Conservation (phyloP, 2,329 filamentous ascomycete genomes). For the Aspergillus flavus region DNA sequence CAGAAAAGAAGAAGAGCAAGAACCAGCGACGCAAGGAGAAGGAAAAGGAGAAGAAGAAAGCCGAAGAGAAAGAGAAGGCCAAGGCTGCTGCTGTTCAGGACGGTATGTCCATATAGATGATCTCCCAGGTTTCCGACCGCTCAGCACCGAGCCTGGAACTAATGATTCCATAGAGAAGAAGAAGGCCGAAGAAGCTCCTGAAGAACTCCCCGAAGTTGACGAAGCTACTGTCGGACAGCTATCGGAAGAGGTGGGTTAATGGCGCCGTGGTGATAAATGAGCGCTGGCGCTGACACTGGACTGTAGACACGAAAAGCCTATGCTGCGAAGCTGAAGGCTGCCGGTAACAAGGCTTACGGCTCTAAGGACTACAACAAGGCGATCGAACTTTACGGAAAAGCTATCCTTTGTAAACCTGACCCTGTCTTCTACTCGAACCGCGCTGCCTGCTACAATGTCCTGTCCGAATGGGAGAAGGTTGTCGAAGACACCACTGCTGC, state of each 20-base stretch:
- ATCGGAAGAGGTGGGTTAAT: constrained; percentile 47
- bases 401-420: constrained; percentile 94
- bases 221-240: constrained; percentile 51
- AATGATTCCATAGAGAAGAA: constrained; percentile 31
- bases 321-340: constrained; percentile 88
- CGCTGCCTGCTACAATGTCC: constrained; percentile 93
- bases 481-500: constrained; percentile 96
- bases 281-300: constrained; percentile 13
- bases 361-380: constrained; percentile 91
- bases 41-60: constrained; percentile 51
- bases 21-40: constrained; percentile 83
- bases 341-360: constrained; percentile 94
- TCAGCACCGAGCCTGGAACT: constrained; percentile 27
- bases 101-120: constrained; percentile 32
- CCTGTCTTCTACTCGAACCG: constrained; percentile 99
- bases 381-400: constrained; percentile 93
- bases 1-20: constrained; percentile 74
- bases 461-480: constrained; percentile 91
- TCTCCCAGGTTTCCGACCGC: constrained; percentile 39
- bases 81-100: constrained; percentile 49
- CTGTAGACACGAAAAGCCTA: constrained; percentile 77
- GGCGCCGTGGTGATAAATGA: not conserved
- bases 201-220: constrained; percentile 69
- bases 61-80: constrained; percentile 56
- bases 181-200: constrained; percentile 54